Evolutionary conservation across 2,329 filamentous ascomycete genomes (phyloP), one percentile per base, ranked within the genome.

Genomic region (Xylaria sp.): DNA sequence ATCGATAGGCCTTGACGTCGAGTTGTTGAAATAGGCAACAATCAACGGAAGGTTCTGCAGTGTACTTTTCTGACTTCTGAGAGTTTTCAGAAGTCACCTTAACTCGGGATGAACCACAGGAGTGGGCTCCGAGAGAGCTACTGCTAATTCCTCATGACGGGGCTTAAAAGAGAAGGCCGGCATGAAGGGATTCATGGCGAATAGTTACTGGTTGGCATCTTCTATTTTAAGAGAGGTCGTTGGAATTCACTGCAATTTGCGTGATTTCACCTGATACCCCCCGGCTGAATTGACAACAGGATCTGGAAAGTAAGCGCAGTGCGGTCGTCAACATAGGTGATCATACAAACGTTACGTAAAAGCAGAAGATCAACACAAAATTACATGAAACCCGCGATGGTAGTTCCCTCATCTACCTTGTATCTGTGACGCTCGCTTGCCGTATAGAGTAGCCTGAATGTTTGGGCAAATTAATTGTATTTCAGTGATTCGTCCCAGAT

Each of bases 1-100:
- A 68, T 94, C 93, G 51, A 97, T 99, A 73, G 94, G 94, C n/a
- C 81, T 99, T 70, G 94, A 99, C 76, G 94, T 99, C 46, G 94
- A 97, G 65, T 74, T 88, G 47, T 73, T 86, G 57, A 72, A 75
- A 54, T 77, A 63, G 63, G 47, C 16, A n/a, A 24, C 20, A 26
- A 26, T 46, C 26, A 40, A 56, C 42, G 37, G 29, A 38, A 47
- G 40, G 40, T 34, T 3, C 5, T 13, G 8, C 29, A 34, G 5
- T 13, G 29, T 34, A 13, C 29, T 34, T 13, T 34, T 4, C 29
- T 34, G 11, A 13, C 29, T 34, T 13, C 5, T 34, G 11, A 13
- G 16, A 7, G 4, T 11, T 13, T 11, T 34, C 6, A 13, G 29
- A 34, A 13, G 29, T 13, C 16, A 6, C 8, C 11, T 34, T 3